phyloP scores from a whole-genome alignment of 257 asterid genomes.

The Lantana camara region DNA sequence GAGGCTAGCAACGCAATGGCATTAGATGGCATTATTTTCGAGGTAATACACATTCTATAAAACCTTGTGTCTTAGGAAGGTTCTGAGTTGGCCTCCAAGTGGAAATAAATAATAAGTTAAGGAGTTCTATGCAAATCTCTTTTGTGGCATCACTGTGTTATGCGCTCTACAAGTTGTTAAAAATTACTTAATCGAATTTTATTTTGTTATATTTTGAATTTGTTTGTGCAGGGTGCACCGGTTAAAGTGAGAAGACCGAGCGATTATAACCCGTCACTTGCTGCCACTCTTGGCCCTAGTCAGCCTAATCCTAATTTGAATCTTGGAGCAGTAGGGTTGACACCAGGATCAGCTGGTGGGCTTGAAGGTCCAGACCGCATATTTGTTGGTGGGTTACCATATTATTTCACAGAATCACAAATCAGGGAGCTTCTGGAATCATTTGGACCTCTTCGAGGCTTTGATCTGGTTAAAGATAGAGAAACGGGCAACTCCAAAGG shows the following conservation, averaged over 20 bases:
- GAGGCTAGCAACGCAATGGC: slow-evolving; percentile 99
- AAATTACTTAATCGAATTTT: background rate
- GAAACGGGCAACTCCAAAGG: slow-evolving; percentile 99
- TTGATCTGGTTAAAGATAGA: slow-evolving; percentile 94
- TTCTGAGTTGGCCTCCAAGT: background rate
- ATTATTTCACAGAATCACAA: slow-evolving; percentile 92
- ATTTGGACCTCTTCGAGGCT: slow-evolving; percentile 94
- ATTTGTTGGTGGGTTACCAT: slow-evolving; percentile 95
- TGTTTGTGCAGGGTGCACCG: slow-evolving; percentile 81
- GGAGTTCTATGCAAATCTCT: background rate
- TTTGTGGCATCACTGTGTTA: slow-evolving; percentile 8
- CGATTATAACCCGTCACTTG: slow-evolving; percentile 94
- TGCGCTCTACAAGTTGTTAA: background rate
- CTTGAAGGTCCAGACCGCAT: slow-evolving; percentile 98
- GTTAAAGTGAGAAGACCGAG: slow-evolving; percentile 98
- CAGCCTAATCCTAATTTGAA: slow-evolving; percentile 87
- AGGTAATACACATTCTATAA: slow-evolving; percentile 47
- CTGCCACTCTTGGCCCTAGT: slow-evolving; percentile 98
- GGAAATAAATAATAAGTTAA: slow-evolving; percentile 2
- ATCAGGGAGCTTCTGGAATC: slow-evolving; percentile 96
- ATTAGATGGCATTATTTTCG: slow-evolving; percentile 91
- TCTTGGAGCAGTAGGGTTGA: slow-evolving; percentile 89
- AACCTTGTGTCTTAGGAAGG: background rate
- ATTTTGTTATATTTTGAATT: no score
- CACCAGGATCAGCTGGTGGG: slow-evolving; percentile 93